These are phyloP conservation scores for Emergomyces africanus DNA, from an alignment of 2,329 filamentous ascomycete species.

Conservation along the genomic window DNA sequence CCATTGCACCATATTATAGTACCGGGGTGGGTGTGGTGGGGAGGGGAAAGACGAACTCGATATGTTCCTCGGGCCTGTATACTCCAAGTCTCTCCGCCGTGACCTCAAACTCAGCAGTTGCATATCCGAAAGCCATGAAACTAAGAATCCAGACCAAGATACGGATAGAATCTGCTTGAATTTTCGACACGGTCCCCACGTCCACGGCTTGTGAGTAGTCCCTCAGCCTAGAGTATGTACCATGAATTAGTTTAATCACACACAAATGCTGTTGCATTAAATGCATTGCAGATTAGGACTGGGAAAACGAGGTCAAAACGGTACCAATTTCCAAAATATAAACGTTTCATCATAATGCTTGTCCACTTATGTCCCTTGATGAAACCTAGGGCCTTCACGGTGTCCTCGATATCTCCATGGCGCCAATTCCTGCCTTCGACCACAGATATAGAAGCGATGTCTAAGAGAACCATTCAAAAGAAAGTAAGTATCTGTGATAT, in stretches of 20 bases:
- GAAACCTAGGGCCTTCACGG: constrained; percentile 64
- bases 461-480: constrained; percentile 13
- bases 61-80: constrained; percentile 59
- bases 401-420: constrained; percentile 62
- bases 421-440: constrained; percentile 41
- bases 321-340: constrained; percentile 73
- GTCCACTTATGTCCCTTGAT: constrained; percentile 77
- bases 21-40: neutral
- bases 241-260: neutral
- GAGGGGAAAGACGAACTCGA: constrained; percentile 25
- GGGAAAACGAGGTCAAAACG: neutral
- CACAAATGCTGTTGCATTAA: neutral
- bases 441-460: constrained; percentile 38
- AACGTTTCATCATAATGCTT: constrained; percentile 60
- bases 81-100: constrained; percentile 67
- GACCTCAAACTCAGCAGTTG: constrained; percentile 75
- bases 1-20: neutral
- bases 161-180: constrained; percentile 65
- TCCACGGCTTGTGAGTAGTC: constrained; percentile 80
- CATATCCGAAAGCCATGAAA: constrained; percentile 71
- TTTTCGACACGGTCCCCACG: constrained; percentile 64
- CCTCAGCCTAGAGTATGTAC: constrained; percentile 35
- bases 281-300: neutral
- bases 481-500: neutral
- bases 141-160: constrained; percentile 71